Conservation (phyloP, 2,329 filamentous ascomycete species). For the Lachnellula arida region DNA sequence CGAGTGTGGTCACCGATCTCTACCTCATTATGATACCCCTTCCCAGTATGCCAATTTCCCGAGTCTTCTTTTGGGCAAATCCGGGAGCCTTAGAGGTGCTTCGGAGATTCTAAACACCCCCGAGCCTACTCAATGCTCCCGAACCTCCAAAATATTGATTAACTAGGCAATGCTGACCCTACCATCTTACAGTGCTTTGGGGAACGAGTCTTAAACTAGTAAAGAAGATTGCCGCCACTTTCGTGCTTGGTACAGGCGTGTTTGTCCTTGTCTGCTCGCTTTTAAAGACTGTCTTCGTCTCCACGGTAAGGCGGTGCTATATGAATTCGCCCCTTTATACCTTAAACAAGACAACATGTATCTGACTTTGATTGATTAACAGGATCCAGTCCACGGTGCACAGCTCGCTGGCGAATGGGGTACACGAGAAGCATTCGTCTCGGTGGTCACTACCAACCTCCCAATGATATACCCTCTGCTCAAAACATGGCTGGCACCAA, state of each 20-base stretch:
- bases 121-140: too few relatives aligned
- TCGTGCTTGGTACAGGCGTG: slow-evolving; percentile 51
- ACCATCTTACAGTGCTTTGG: slow-evolving; percentile 40
- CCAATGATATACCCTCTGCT: slow-evolving; percentile 43
- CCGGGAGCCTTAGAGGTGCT: too few relatives aligned
- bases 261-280: slow-evolving; percentile 53
- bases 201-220: slow-evolving; percentile 42
- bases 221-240: slow-evolving; percentile 48
- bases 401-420: slow-evolving; percentile 38
- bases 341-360: background rate
- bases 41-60: slow-evolving; percentile 27
- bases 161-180: too few relatives aligned
- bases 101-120: too few relatives aligned
- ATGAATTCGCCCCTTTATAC: background rate
- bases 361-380: slow-evolving; percentile 35
- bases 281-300: slow-evolving; percentile 48
- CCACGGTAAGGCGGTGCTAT: slow-evolving; percentile 23
- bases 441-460: slow-evolving; percentile 36
- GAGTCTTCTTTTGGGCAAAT: too few relatives aligned
- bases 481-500: slow-evolving; percentile 35
- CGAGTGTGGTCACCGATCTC: slow-evolving; percentile 52
- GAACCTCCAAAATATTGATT: too few relatives aligned
- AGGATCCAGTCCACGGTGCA: slow-evolving; percentile 35
- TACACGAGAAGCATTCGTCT: slow-evolving; percentile 34
- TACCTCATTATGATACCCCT: slow-evolving; percentile 45